Percentiles rank a stretch among this genome's conserved stretches.
Conservation (phyloP, 768 basidiomycete species). For the Trametes maxima region DNA sequence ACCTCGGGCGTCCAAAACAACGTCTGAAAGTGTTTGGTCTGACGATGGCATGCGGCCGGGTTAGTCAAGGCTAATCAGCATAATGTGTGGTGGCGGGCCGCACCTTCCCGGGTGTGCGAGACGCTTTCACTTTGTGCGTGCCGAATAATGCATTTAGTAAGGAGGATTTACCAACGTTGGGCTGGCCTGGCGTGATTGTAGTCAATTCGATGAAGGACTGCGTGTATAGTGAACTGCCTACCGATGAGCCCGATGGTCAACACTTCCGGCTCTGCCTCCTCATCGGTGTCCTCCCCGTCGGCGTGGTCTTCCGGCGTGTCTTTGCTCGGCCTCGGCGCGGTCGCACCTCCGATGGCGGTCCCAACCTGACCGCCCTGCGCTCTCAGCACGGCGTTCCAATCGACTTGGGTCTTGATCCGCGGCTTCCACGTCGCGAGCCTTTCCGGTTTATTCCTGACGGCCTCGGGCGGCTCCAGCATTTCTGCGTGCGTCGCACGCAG, state of each 20-base stretch:
- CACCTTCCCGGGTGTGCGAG: slow-evolving; percentile 87
- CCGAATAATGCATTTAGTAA: slow-evolving; percentile 94
- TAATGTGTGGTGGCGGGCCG: not conserved
- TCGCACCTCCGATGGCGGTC: slow-evolving; percentile 20
- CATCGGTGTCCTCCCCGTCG: slow-evolving; percentile 21
- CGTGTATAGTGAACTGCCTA: slow-evolving; percentile 25
- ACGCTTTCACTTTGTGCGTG: slow-evolving; percentile 72
- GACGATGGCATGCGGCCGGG: not conserved
- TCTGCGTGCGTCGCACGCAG: slow-evolving; percentile 68
- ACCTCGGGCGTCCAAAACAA: slow-evolving; percentile 86
- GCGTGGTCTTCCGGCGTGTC: slow-evolving; percentile 33
- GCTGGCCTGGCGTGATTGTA: slow-evolving; percentile 60
- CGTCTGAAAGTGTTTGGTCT: slow-evolving; percentile 97
- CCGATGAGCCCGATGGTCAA: slow-evolving; percentile 86
- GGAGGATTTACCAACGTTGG: slow-evolving; percentile 95
- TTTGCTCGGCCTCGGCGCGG: slow-evolving; percentile 36
- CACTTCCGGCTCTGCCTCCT: slow-evolving; percentile 49
- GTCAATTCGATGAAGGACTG: not conserved
- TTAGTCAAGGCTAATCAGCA: not conserved
- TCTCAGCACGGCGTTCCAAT: slow-evolving; percentile 70
- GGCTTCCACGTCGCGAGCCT: slow-evolving; percentile 66
- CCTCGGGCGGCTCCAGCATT: slow-evolving; percentile 67
- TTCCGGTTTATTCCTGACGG: slow-evolving; percentile 49
- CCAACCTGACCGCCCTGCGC: slow-evolving; percentile 50
- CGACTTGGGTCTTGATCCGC: slow-evolving; percentile 60